Evolutionary conservation across 345 rosid species (phyloP), one percentile per base, ranked within the genome.

Genomic region (Syzygium aromaticum): DNA sequence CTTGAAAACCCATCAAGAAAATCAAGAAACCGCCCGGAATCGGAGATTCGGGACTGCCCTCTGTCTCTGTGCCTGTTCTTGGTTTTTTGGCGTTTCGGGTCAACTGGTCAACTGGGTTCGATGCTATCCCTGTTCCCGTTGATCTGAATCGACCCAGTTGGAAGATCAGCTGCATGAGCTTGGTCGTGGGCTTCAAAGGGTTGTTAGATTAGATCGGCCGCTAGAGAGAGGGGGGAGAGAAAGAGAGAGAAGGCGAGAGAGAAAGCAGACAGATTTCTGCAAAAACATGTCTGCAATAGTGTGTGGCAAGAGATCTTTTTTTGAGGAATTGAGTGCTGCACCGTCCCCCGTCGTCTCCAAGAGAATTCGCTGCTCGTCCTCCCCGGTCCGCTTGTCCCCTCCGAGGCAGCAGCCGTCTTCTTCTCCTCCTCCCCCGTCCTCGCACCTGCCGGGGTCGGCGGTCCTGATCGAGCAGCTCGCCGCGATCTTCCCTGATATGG

Each of bases 221-320:
- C 22, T 10, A 63, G 43, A 17, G 78, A 17, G 77, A 33, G 23
- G 16, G 77, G 22, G 53, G 77, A 8, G 23, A 28, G 77, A 40
- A n/a, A n/a, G 77, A 49, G 25, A 46, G 8, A 23, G 46, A 64
- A 2, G 22, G 7, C 22, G 4, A 4, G 5, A 52, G 54, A 38
- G 7, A 63, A 52, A 49, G 80, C 87, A 64, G 80, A 86, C 77
- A 56, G 54, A 49, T 80, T 61, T 46, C 15, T 54, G 85, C 92
- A 92, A 93, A 93, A 96, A 93, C 96, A 96, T 96, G 98, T 96
- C 98, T 95, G 97, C 97, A 86, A 93, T 95, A 89, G 93, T 96
- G 93, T 95, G 97, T 91, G 96, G 98, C 85, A 96, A 96, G 97
- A 96, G 97, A 96, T 96, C 97, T 88, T 92, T 95, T 77, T 96